These are phyloP conservation scores for Carex myosuroides DNA, from an alignment of 176 grass and related monocot genomes.

Conservation along the genomic window DNA sequence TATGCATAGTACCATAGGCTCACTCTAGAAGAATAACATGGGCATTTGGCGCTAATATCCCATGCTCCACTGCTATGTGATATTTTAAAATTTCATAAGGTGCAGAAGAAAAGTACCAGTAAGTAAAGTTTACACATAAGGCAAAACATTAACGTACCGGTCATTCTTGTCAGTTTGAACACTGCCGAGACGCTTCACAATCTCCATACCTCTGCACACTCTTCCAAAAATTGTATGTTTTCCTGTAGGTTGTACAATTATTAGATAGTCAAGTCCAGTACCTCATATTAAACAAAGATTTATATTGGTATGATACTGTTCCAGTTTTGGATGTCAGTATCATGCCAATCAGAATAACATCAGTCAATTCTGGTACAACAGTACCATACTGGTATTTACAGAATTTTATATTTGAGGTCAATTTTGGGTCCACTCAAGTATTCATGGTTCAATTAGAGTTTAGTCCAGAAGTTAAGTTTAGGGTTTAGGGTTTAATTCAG, in stretches of 20 bases:
- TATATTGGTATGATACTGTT: background rate
- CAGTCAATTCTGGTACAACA: background rate
- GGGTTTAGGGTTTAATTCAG: background rate
- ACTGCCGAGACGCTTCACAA: constrained; percentile 87
- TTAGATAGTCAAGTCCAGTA: background rate
- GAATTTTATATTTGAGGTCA: background rate
- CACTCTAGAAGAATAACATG: background rate
- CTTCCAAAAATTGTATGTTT: constrained; percentile 98
- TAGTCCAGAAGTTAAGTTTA: background rate
- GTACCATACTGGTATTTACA: background rate
- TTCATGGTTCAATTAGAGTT: background rate
- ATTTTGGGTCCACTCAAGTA: background rate
- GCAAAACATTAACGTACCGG: constrained; percentile 29
- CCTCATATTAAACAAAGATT: background rate
- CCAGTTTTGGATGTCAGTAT: background rate
- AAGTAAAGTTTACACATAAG: background rate
- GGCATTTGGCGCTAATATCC: background rate
- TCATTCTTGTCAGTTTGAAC: constrained; percentile 93
- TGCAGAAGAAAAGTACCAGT: background rate
- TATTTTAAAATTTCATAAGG: background rate
- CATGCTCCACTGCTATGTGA: background rate
- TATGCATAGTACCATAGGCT: too few species aligned
- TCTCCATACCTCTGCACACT: constrained; percentile 84
- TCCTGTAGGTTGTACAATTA: constrained; percentile 33
- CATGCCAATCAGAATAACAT: background rate